A percentile compares a stretch with the other conserved stretches of the same genome.
Conservation (phyloP, 495 filamentous ascomycete species). For the Massariosphaeria phaeospora region DNA sequence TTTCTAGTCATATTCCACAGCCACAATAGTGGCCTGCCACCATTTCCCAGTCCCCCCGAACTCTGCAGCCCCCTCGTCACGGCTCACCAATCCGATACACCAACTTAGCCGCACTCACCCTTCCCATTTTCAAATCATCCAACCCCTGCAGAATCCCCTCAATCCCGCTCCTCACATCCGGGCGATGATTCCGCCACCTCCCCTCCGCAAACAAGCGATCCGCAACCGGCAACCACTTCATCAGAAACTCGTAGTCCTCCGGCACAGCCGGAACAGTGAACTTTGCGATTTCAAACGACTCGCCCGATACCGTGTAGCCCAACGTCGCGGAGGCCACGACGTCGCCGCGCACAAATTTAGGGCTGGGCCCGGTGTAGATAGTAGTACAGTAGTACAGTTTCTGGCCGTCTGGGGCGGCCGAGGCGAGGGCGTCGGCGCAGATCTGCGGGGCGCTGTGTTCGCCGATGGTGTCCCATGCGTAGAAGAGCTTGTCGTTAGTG, state of each 20-base stretch:
- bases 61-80: too few species aligned
- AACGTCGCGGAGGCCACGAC: conserved; percentile 32
- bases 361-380: conserved; percentile 18
- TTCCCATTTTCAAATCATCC: conserved; percentile 46
- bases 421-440: conserved; percentile 24
- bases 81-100: conserved; percentile 40
- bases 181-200: conserved; percentile 49
- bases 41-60: too few species aligned
- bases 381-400: conserved; percentile 16
- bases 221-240: conserved; percentile 38
- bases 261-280: conserved; percentile 21
- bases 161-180: conserved; percentile 47
- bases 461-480: conserved; percentile 39
- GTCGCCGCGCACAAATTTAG: conserved; percentile 25
- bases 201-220: conserved; percentile 47
- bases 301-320: conserved; percentile 35
- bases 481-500: conserved; percentile 35
- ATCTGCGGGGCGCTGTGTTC: conserved; percentile 24
- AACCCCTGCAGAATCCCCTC: conserved; percentile 52
- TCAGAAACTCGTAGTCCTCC: conserved; percentile 42
- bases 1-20: too few species aligned
- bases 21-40: too few species aligned
- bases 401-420: conserved; percentile 2
- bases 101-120: conserved; percentile 57
- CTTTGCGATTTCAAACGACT: conserved; percentile 26